A percentile compares a stretch with the other conserved stretches of the same genome.
Evolutionary conservation across 495 filamentous ascomycete genomes (phyloP).

Genomic region (Clavariopsis aquatica): DNA sequence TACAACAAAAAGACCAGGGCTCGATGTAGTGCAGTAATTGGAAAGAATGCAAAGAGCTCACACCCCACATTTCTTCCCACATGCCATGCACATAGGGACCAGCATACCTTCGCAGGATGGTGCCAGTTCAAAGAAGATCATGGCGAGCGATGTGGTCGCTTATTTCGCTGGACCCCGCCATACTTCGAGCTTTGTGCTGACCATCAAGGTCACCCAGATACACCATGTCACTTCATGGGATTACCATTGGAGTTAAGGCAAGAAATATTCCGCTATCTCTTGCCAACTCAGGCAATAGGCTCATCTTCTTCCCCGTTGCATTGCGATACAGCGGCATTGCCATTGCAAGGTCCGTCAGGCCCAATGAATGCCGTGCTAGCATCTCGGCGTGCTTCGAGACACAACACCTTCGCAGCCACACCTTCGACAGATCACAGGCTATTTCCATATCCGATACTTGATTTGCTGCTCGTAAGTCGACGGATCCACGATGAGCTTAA

Average conservation of each 20-base stretch:
- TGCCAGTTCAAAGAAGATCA: constrained; percentile 25
- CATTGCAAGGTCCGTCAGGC: too few relatives aligned
- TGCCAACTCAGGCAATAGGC: constrained; percentile 32
- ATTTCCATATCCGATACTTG: constrained; percentile 10
- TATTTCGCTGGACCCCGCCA: constrained; percentile 36
- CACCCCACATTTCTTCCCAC: constrained; percentile 26
- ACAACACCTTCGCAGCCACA: neutral
- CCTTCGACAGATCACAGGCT: neutral
- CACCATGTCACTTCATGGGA: constrained; percentile 33
- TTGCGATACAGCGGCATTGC: neutral
- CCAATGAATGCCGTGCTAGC: too few relatives aligned
- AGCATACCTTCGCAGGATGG: constrained; percentile 26
- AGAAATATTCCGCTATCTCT: constrained; percentile 32
- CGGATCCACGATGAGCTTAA: constrained; percentile 28
- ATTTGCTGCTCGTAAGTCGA: constrained; percentile 27
- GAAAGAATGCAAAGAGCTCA: constrained; percentile 13
- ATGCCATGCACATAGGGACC: constrained; percentile 28
- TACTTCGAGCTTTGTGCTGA: constrained; percentile 30
- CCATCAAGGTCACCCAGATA: constrained; percentile 34
- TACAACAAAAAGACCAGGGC: constrained; percentile 30
- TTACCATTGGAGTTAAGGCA: constrained; percentile 30
- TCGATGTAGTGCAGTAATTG: constrained; percentile 19
- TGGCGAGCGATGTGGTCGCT: constrained; percentile 27
- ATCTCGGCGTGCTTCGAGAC: too few relatives aligned
- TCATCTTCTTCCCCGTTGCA: constrained; percentile 25